Evolutionary conservation across 495 filamentous ascomycete species (phyloP), one percentile per base, ranked within the genome.

Genomic region (Lichenothelia convexa): DNA sequence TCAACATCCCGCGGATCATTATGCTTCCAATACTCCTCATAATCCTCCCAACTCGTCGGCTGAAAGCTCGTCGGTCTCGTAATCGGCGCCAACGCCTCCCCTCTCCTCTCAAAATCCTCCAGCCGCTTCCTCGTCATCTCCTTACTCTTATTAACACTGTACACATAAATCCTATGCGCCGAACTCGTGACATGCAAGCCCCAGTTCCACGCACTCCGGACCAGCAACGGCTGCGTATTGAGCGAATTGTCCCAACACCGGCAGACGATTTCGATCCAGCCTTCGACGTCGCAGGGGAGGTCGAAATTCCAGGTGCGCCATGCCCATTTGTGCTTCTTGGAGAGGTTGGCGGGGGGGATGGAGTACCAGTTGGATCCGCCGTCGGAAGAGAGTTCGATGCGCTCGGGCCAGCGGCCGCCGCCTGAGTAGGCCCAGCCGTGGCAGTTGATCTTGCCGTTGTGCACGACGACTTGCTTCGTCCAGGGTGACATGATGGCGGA

Each of bases 181-280:
- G 66, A 72, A 12, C 60, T 65, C 1, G 73, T 78, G 18, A 79
- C 73, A 52, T 78, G 73, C 12, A 79, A 54, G 27, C 69, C 73
- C 72, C 71, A 77, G 48, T 64, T 65, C 55, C 55, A 56, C 34
- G 54, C 50, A 20, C 41, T 51, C 31, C 50, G 59, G 21, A 63
- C 58, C 47, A 49, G 58, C 3, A 57, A 58, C 9, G 62, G 62
- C 43, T 64, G 62, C 48, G 58, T 73, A 42, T 61, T 73, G 30
- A 72, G 35, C 12, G 66, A 63, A 41, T 70, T 67, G 39, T 73
- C 68, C 70, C 70, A 73, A 30, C 60, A 68, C 26, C 70, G 49
- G 16, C 62, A 61, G 16, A 62, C 63, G 32, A 73, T 48, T 41
- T 74, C 70, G 30, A 71, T 34, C 70, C 68, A 74, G 0, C 70